A percentile compares a stretch with the other conserved stretches of the same genome.
These are phyloP conservation scores for Endothia cerciana DNA, from an alignment of 2,329 filamentous ascomycete species.

Conservation along the genomic window DNA sequence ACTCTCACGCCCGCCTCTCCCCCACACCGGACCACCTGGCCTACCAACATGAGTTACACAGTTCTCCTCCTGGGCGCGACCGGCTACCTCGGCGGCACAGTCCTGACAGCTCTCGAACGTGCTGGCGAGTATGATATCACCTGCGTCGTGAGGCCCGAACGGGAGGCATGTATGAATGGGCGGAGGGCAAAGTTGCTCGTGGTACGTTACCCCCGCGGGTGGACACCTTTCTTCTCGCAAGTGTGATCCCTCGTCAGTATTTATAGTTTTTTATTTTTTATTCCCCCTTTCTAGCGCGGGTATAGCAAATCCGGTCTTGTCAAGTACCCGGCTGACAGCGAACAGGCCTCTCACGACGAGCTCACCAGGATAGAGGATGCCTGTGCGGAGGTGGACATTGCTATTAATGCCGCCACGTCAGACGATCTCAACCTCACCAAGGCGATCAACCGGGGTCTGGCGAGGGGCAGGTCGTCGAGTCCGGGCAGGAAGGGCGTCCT, in stretches of 20 bases:
- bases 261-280: neutral
- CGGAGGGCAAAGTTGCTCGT: constrained; percentile 5
- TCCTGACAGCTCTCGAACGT: constrained; percentile 14
- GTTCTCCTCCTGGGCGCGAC: constrained; percentile 15
- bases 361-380: constrained; percentile 12
- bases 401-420: constrained; percentile 15
- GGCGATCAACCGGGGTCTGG: constrained; percentile 13
- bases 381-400: constrained; percentile 11
- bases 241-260: too few species aligned
- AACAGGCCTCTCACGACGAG: constrained; percentile 7
- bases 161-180: neutral
- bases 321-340: neutral
- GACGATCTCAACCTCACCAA: constrained; percentile 14
- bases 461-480: neutral
- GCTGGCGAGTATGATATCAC: constrained; percentile 9
- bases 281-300: neutral
- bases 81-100: constrained; percentile 17
- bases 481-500: neutral
- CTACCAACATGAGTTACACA: constrained; percentile 8
- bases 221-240: too few species aligned
- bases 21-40: neutral
- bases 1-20: neutral
- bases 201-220: neutral
- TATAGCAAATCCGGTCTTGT: neutral
- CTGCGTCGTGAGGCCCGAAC: constrained; percentile 13